Percentiles rank a stretch among this genome's conserved stretches.
Evolutionary conservation across 2,329 filamentous ascomycete genomes (phyloP).

Genomic region (Arthrobotrys pseudoclavata): DNA sequence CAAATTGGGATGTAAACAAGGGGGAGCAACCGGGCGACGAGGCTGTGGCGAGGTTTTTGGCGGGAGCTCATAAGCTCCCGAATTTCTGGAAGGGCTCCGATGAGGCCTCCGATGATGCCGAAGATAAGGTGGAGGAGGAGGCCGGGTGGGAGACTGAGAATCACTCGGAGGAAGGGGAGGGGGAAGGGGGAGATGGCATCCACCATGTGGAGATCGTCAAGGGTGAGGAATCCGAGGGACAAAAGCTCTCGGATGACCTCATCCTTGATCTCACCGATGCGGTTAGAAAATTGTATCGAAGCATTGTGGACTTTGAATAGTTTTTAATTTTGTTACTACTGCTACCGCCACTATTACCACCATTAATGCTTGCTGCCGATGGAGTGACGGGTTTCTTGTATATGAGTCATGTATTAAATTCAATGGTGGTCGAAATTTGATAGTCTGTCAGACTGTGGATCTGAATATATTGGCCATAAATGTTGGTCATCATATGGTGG

Average conservation of each 20-base stretch:
- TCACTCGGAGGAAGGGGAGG: neutral
- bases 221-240: neutral
- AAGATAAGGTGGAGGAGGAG: neutral
- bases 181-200: neutral
- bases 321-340: neutral
- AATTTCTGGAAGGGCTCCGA: conserved; percentile 32
- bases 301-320: neutral
- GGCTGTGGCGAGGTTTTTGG: neutral
- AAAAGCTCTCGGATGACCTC: neutral
- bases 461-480: no score
- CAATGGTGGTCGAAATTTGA: no score
- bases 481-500: no score
- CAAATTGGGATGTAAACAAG: conserved; percentile 25
- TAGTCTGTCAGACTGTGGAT: no score
- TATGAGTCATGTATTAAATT: no score
- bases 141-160: neutral
- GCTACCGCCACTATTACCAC: no score
- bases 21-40: neutral
- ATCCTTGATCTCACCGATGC: neutral
- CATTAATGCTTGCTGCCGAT: no score
- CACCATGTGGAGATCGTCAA: conserved; percentile 19
- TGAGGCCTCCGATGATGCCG: neutral
- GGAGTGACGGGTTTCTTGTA: no score
- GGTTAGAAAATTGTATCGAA: neutral
- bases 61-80: neutral